phyloP scores from a whole-genome alignment of 495 filamentous ascomycete genomes.

The Penicillium crystallinum region DNA sequence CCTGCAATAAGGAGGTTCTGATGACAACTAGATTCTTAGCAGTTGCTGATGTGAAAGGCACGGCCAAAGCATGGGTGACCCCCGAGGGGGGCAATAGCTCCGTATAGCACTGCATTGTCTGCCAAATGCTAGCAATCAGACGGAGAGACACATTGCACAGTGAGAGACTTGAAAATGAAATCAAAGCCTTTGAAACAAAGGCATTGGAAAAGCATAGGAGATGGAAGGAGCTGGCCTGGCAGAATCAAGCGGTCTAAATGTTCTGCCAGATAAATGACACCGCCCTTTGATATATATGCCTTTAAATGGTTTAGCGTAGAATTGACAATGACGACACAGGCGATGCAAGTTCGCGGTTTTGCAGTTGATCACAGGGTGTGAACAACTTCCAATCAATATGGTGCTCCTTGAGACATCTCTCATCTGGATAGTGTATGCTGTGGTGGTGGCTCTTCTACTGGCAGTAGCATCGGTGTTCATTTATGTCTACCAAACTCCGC shows the following conservation, averaged over 20 bases:
- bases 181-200: not conserved
- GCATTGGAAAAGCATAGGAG: no score
- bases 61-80: slow-evolving; percentile 77
- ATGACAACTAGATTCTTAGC: slow-evolving; percentile 82
- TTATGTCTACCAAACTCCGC: slow-evolving; percentile 78
- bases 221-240: not conserved
- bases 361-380: not conserved
- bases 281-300: not conserved
- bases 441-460: slow-evolving; percentile 66
- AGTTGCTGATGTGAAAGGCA: slow-evolving; percentile 70
- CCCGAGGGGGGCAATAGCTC: slow-evolving; percentile 89
- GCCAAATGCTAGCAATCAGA: no score
- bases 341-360: no score
- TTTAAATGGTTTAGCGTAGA: not conserved
- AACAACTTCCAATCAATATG: slow-evolving; percentile 36
- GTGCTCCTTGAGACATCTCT: slow-evolving; percentile 74
- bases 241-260: not conserved
- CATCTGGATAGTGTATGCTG: slow-evolving; percentile 88
- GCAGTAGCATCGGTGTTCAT: slow-evolving; percentile 74
- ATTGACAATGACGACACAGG: slow-evolving; percentile 6
- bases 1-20: slow-evolving; percentile 84
- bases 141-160: slow-evolving; percentile 10
- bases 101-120: slow-evolving; percentile 72
- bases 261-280: not conserved
- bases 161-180: not conserved